A percentile compares a stretch with the other conserved stretches of the same genome.
Conservation (phyloP, 1,284 basidiomycete species). For the Moesziomyces antarcticus region DNA sequence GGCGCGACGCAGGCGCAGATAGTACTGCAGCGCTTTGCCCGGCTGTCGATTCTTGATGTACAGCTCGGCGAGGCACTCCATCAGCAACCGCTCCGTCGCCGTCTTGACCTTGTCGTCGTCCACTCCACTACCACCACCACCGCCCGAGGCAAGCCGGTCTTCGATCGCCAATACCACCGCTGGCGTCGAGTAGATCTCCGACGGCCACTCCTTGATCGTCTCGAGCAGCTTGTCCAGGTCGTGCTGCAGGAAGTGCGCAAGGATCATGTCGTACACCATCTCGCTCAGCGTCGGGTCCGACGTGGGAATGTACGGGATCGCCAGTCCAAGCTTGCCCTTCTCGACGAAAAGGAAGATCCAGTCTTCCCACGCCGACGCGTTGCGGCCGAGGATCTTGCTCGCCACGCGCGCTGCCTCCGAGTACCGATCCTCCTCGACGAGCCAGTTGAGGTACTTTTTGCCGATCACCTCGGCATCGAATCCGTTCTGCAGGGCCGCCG, state of each 20-base stretch:
- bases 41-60: constrained; percentile 89
- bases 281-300: constrained; percentile 81
- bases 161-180: constrained; percentile 89
- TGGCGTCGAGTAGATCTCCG: constrained; percentile 85
- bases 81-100: constrained; percentile 73
- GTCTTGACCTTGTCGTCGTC: constrained; percentile 60
- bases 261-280: constrained; percentile 93
- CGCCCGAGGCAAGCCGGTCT: constrained; percentile 74
- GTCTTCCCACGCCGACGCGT: constrained; percentile 87
- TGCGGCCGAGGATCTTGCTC: constrained; percentile 84
- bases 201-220: constrained; percentile 89
- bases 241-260: constrained; percentile 84
- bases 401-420: constrained; percentile 85
- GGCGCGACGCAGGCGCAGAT: constrained; percentile 83
- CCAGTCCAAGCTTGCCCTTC: constrained; percentile 81
- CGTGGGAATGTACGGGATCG: constrained; percentile 90
- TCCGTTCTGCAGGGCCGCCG: constrained; percentile 50
- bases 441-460: constrained; percentile 57
- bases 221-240: constrained; percentile 80
- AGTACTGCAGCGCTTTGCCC: constrained; percentile 90
- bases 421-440: constrained; percentile 75
- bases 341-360: constrained; percentile 94
- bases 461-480: constrained; percentile 73
- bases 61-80: constrained; percentile 93
- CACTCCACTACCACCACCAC: neutral